A percentile compares a stretch with the other conserved stretches of the same genome.
These are phyloP conservation scores for Gaultheria prostrata DNA, from an alignment of 148 eudicot species.

Conservation along the genomic window DNA sequence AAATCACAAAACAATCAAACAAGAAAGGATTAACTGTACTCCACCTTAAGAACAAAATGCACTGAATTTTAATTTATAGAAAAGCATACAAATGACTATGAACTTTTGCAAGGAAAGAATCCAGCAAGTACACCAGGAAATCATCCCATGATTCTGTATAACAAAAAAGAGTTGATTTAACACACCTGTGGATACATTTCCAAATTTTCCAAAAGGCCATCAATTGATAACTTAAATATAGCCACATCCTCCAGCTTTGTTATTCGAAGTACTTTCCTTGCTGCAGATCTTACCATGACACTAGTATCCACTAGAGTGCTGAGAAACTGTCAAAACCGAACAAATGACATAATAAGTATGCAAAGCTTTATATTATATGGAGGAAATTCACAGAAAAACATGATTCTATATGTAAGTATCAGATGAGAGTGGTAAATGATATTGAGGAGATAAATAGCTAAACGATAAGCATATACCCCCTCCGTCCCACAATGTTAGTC, in stretches of 20 bases:
- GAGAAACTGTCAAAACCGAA: slow-evolving; percentile 54
- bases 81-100: background rate
- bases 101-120: background rate
- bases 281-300: slow-evolving; percentile 51
- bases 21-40: background rate
- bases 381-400: background rate
- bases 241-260: slow-evolving; percentile 41
- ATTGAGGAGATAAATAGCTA: background rate
- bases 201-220: slow-evolving; percentile 57
- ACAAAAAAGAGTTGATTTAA: background rate
- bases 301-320: slow-evolving; percentile 55
- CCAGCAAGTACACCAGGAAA: background rate
- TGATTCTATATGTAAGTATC: background rate
- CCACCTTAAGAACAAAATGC: background rate
- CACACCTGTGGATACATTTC: slow-evolving; percentile 69
- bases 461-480: background rate
- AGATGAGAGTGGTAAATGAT: background rate
- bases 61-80: background rate
- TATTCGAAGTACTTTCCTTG: slow-evolving; percentile 50
- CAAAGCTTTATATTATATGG: background rate
- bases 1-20: background rate
- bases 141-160: background rate
- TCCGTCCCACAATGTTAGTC: background rate
- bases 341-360: background rate
- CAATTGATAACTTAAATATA: slow-evolving; percentile 47